Evolutionary conservation across 2,329 filamentous ascomycete genomes (phyloP), one percentile per base, ranked within the genome.

Genomic region (Tolypocladium tropicale): DNA sequence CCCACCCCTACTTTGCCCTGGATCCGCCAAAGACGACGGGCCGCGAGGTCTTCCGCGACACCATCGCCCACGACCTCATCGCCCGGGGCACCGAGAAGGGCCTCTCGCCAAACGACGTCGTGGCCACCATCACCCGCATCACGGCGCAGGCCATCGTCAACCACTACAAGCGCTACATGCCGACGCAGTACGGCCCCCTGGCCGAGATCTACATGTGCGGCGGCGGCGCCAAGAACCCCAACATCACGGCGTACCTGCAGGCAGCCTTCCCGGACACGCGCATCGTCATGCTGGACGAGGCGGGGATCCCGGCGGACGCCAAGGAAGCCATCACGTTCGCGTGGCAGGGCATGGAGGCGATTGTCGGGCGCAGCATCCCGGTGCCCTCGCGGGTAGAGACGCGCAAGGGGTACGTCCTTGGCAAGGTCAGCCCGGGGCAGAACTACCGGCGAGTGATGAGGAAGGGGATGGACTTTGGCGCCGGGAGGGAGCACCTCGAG

Each of bases 181-280:
- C 77, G 6, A 60, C 61, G 16, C 64, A 74, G 25, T 67, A 73
- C 53, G 65, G 66, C 11, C 64, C 65, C 16, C 72, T 82, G 55
- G 74, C 71, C 5, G 81, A 85, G 67, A 74, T 85, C 39, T 84
- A 80, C 70, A 79, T 85, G 75, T 83, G 80, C 64, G 81, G 82
- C 12, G 79, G 78, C 6, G 80, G 80, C 21, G 80, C 80, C 0
- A 74, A 76, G 58, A 83, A 84, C 61, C 76, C 78, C 1, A 83
- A 82, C 60, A 84, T 84, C 60, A 72, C 63, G 9, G 65, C 73
- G 7, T 80, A 76, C 63, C 76, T 85, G 59, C 76, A 80, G 64
- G 62, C 65, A 55, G 67, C 72, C 58, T 79, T 75, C 60, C 80
- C 75, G 16, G 68, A 72, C 39, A 75, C 75, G 2, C 72, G 69